Percentiles rank a stretch among this genome's conserved stretches.
These are phyloP conservation scores for Penicillium sp. DNA, from an alignment of 2,329 filamentous ascomycete species.

Conservation along the genomic window DNA sequence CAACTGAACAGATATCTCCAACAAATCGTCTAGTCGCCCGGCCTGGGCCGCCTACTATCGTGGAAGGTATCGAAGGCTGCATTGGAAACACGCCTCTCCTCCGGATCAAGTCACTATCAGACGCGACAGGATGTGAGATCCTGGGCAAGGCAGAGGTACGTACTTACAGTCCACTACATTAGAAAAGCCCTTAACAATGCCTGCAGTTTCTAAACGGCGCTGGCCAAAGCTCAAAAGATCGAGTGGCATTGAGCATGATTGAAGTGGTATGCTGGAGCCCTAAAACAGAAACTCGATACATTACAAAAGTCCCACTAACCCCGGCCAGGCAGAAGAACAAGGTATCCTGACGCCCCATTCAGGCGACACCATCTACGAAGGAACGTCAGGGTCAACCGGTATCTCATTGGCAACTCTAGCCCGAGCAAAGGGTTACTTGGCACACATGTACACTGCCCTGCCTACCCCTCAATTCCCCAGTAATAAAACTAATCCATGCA, in stretches of 20 bases:
- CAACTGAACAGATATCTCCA: conserved; percentile 2
- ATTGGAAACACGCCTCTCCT: conserved; percentile 93
- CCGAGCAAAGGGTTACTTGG: conserved; percentile 80
- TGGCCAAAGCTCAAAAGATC: conserved; percentile 89
- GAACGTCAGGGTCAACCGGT: conserved; percentile 91
- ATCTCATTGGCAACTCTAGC: conserved; percentile 90
- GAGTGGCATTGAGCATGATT: conserved; percentile 90
- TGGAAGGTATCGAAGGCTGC: conserved; percentile 79
- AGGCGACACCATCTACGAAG: conserved; percentile 95
- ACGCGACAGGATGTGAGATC: conserved; percentile 82
- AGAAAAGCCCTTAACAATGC: conserved; percentile 5
- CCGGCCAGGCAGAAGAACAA: conserved; percentile 64
- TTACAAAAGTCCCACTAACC: conserved; percentile 6
- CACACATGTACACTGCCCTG: conserved; percentile 66
- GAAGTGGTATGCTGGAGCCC: conserved; percentile 46
- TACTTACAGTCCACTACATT: background rate
- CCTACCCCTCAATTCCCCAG: background rate
- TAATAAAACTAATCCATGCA: conserved; percentile 15
- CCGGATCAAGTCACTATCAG: conserved; percentile 76
- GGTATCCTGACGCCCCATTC: conserved; percentile 73
- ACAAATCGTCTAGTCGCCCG: conserved; percentile 23
- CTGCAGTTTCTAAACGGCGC: conserved; percentile 83
- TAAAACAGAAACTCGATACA: background rate
- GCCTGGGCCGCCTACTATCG: conserved; percentile 49
- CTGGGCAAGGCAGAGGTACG: conserved; percentile 80